Base-by-base conservation (phyloP, 2,329 filamentous ascomycete genomes). In the Alternaria gansuensis region DNA sequence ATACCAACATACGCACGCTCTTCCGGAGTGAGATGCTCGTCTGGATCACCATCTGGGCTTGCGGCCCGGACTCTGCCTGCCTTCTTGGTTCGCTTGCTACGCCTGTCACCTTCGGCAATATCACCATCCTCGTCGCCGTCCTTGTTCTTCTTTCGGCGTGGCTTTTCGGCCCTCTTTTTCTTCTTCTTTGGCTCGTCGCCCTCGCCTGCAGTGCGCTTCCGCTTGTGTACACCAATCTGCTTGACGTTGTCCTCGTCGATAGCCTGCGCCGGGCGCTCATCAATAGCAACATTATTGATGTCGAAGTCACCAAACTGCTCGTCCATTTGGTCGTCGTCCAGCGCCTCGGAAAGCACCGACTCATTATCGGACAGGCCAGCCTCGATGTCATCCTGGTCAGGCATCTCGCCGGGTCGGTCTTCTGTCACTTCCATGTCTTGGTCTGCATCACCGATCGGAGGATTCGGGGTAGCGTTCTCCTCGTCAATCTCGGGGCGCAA, bases 11-110 rank as follows among this genome's bases (percentile, higher is more conserved):
- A 84, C 85, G 75, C 78, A 87, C 91, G 86, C 80, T 97, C 92
- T 77, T 95, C 92, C 0, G 93, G 92, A 21, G 90, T 90, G 68
- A 98, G 79, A 62, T 89, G 84, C 70, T 92, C 91, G 61, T 96
- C 92, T 65, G 91, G 85, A 63, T 91, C 88, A 5, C 87, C 85
- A 59, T 88, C 86, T 41, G 76, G 77, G 33, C 64, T 78, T 14
- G 68, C 66, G 48, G 71, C 76, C 54, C 77, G 72, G 50, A 71
- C 67, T 65, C 71, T 73, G 58, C 74, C 77, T 55, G 70, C 75
- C 51, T 77, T 78, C 54, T 72, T 76, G 60, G 82, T 83, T 52
- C 77, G 77, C 73, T 82, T 85, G 57, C 78, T 77, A 66, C 84
- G 81, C 72, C 84, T 85, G 23, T 83, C 83, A 54, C 85, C 82